Evolutionary conservation across 2,329 filamentous ascomycete genomes (phyloP), one percentile per base, ranked within the genome.

Genomic region (Pseudocercospora vitis): DNA sequence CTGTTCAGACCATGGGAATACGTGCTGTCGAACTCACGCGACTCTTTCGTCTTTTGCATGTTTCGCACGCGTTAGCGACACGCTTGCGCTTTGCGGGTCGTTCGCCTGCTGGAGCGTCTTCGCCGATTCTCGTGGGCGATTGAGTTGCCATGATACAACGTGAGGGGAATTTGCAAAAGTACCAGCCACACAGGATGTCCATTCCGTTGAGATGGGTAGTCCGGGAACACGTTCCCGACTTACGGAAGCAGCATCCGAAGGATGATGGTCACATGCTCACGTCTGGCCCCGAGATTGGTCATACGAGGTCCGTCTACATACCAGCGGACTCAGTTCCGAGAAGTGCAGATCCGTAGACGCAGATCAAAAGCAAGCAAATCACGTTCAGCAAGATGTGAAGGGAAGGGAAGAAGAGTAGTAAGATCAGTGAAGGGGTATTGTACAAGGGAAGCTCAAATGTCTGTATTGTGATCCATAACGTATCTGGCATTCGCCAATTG

Each of bases 21-120:
- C 8, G 5, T 46, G 42, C 24, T 31, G 24, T 7, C 21, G 42
- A 31, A 31, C 42, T 16, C 29, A 46, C 42, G 14, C 42, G 42
- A 14, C 5, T 9, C 16, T 46, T 46, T 12, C 42, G 19, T 14
- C n/a, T 28, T 21, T 42, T 48, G 33, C 52, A 55, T 7, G 47
- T 28, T 5, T 24, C 28, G 18, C 47, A 55, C 11, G 47, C 52
- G 14, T 47, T 40, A 26, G 52, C 52, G 18, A 50, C 39, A 24
- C 53, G 53, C 29, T 48, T 51, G 21, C 53, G 53, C 32, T 55
- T 51, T 6, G 53, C 21, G 31, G 53, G 48, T 40, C 48, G 9
- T 18, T 48, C 32, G 21, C 33, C 28, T 37, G 33, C 11, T 14
- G 33, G 18, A n/a, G 33, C 33, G 3, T 14, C 33, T 11, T 37